Percentiles rank a stretch among this genome's conserved stretches.
phyloP scores from a whole-genome alignment of 495 filamentous ascomycete species.

The Amphirosellinia nigrospora region DNA sequence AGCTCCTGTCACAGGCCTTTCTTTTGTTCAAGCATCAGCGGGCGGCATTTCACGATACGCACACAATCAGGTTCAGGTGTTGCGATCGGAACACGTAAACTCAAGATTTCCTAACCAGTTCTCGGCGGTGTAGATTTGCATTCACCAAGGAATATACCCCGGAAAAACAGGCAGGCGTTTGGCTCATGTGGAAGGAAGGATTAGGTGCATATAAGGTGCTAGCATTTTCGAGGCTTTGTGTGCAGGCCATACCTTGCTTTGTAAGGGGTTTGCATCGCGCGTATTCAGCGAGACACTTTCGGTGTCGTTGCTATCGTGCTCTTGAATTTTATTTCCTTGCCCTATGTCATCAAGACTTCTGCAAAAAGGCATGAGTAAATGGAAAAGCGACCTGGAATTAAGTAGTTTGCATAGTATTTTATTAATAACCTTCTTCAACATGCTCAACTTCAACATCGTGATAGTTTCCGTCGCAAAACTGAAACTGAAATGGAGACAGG shows the following conservation, averaged over 20 bases:
- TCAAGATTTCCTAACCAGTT: neutral
- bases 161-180: conserved; percentile 15
- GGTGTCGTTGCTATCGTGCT: neutral
- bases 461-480: neutral
- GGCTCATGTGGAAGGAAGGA: neutral
- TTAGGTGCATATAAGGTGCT: neutral
- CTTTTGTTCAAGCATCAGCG: conserved; percentile 3
- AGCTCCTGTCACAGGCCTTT: neutral
- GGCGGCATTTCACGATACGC: neutral
- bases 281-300: neutral
- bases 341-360: neutral
- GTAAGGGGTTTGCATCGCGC: neutral
- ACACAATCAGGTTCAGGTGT: neutral
- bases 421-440: neutral
- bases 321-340: neutral
- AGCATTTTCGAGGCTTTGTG: conserved; percentile 9
- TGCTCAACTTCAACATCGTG: neutral
- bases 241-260: conserved; percentile 8
- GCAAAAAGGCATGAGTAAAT: neutral
- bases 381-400: neutral
- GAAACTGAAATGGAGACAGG: neutral
- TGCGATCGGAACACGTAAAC: neutral
- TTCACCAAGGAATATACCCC: conserved; percentile 21
- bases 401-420: neutral
- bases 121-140: neutral